Evolutionary conservation across 371 early-diverging fungal species (phyloP), one percentile per base, ranked within the genome.

Genomic region (Zancudomyces culisetae): DNA sequence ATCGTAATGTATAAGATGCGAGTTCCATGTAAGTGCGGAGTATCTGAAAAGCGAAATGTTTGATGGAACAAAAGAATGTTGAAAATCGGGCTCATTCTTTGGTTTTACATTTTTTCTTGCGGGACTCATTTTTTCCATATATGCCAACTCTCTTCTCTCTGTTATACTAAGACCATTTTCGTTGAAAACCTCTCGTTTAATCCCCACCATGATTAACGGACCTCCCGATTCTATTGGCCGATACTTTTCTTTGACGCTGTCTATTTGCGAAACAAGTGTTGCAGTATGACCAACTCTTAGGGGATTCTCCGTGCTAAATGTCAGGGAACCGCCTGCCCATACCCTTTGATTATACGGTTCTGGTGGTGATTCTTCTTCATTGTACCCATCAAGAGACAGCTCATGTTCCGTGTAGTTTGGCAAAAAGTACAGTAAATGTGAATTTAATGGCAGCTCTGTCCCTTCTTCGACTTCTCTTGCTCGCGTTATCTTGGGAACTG

Each of bases 1-100:
- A 58, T 90, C 85, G 63, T 79, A 88, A 59, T 88, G 89, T 43
- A 90, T 87, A 27, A 71, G 71, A 59, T 90, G 89, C 43, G 78
- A 76, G 61, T 88, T 88, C 64, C 81, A 90, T 1, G 85, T 83
- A 48, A 87, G 53, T 18, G 90, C 87, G 21, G 87, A 86, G 64
- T 81, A 90, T 24, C 88, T 64, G 66, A 89, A 89, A 27, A 88
- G 61, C 13, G 76, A 63, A n/a, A 87, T 72, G 2, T 78, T 64
- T 15, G 74, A 73, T 6, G 88, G 87, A 1, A 53, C 60, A 12
- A 85, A 50, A 0, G 51, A 58, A 27, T 56, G 56, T 3, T 60
- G 49, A 60, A 81, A 79, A 39, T 79, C 79, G 2, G 78, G 73
- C 30, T 54, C 53, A 52, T 69, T 73, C 8, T 63, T 66, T 10